Conservation (phyloP, 2,329 filamentous ascomycete species). For the Arthroderma sp. region DNA sequence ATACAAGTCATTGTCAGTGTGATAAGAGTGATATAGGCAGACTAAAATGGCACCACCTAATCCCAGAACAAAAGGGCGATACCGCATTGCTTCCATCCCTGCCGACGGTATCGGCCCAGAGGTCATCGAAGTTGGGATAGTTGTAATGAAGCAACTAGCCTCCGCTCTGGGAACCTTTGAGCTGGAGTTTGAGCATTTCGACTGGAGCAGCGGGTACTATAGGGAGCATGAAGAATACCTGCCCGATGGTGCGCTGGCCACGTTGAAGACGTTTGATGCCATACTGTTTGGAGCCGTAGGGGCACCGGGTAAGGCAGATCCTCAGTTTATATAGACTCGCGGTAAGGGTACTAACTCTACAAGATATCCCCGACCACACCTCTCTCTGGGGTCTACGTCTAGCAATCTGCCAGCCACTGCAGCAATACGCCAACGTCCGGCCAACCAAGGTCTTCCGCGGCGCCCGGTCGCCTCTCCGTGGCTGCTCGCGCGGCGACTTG, state of each 20-base stretch:
- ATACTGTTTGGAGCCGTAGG: slow-evolving; percentile 51
- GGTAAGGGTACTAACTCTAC: neutral
- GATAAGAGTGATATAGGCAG: no score
- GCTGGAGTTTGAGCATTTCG: slow-evolving; percentile 42
- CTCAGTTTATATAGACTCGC: neutral
- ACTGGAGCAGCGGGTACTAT: slow-evolving; percentile 40
- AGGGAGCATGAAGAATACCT: slow-evolving; percentile 43
- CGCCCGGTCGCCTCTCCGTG: slow-evolving; percentile 39
- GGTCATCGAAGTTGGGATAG: slow-evolving; percentile 52
- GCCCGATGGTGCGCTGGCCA: slow-evolving; percentile 39
- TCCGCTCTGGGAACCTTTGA: slow-evolving; percentile 34
- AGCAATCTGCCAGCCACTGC: slow-evolving; percentile 44
- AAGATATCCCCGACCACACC: slow-evolving; percentile 46
- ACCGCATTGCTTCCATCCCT: slow-evolving; percentile 52
- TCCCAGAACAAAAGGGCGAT: slow-evolving; percentile 13
- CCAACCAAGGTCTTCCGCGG: slow-evolving; percentile 43
- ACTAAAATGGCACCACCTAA: neutral
- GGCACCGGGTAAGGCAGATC: slow-evolving; percentile 37
- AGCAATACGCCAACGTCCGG: slow-evolving; percentile 47
- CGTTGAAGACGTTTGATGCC: slow-evolving; percentile 42
- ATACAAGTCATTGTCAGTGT: no score
- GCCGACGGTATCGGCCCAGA: slow-evolving; percentile 60
- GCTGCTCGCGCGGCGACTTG: slow-evolving; percentile 37
- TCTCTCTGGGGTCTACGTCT: slow-evolving; percentile 46
- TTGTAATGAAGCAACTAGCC: slow-evolving; percentile 38